phyloP scores from a whole-genome alignment of 78 protist species.

The slime mould (Dictyostelium discoideum) region DNA sequence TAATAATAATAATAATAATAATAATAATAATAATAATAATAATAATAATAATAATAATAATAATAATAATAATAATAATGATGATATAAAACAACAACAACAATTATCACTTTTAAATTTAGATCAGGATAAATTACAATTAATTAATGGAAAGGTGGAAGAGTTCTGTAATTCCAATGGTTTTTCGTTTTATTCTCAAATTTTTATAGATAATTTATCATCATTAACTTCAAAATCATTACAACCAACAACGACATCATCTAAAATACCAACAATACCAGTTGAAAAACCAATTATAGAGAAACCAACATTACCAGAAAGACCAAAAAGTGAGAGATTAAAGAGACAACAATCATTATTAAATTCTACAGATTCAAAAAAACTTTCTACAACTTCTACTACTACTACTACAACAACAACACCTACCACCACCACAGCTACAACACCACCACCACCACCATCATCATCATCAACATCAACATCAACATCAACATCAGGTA shows the following conservation, averaged over 20 bases:
- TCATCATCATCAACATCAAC: too few species aligned
- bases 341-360: constrained; percentile 1
- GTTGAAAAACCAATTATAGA: not conserved
- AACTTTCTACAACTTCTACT: not conserved
- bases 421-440: not conserved
- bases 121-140: constrained; percentile 1
- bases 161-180: constrained; percentile 15
- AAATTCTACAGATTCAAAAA: constrained; percentile 1
- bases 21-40: not conserved
- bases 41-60: not conserved
- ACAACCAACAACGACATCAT: not conserved
- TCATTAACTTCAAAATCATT: not conserved
- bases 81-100: not conserved
- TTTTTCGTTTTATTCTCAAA: not conserved
- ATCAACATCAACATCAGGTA: too few species aligned
- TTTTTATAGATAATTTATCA: not conserved
- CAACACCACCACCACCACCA: not conserved
- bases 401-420: not conserved
- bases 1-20: not conserved
- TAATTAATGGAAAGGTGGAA: constrained; percentile 11
- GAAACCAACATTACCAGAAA: not conserved
- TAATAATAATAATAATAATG: not conserved
- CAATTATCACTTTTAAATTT: not conserved
- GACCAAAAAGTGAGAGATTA: constrained; percentile 10
- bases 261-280: not conserved